Base-by-base conservation (phyloP, 805 yeast genomes). In the Nakazawaea laoshanensis region DNA sequence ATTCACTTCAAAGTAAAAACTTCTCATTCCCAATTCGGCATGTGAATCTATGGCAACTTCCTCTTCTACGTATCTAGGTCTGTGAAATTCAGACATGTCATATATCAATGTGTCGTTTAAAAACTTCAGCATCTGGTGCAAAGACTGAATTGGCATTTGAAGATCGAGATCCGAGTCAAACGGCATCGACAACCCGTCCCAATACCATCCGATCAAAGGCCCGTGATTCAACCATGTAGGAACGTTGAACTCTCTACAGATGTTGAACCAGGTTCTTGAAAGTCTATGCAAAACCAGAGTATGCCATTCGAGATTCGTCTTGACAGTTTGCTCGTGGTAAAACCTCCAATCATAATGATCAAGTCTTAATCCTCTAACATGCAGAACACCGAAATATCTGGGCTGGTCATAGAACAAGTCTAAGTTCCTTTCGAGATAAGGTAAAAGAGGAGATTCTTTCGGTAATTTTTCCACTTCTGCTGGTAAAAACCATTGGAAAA, bases 121-220 rank as follows among this genome's bases (percentile, higher is more conserved):
- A 8, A 35, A 25, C 16, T 52, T 47, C n/a, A 62, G 50, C 24
- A 64, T 29, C 19, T 38, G 42, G 39, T 61, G 65, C 33, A 63
- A 48, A 19, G 62, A 65, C 57, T 59, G 59, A 30, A 61, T 65
- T 4, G 65, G 45, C 47, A 36, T 50, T 44, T 29, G 64, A 39
- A 38, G 59, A 42, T 63, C 70, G 22, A 61, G 45, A 44, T 64
- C 69, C 27, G 45, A 50, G 35, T 64, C 70, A 65, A 65, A 63
- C 3, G 70, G 69, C 36, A 63, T 58, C 26, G 53, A 42, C 30
- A 55, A 38, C 2, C 63, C 66, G 41, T 61, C 50, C 65, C 67
- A 62, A 45, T 57, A 61, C 49, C 49, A 48, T n/a, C 38, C 36
- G 7, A 39, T 30, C 19, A 36, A 25, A 10, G 48, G 43, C 9